Base-by-base conservation (phyloP, 2,329 filamentous ascomycete species). In the Tolypocladium endophyticum region DNA sequence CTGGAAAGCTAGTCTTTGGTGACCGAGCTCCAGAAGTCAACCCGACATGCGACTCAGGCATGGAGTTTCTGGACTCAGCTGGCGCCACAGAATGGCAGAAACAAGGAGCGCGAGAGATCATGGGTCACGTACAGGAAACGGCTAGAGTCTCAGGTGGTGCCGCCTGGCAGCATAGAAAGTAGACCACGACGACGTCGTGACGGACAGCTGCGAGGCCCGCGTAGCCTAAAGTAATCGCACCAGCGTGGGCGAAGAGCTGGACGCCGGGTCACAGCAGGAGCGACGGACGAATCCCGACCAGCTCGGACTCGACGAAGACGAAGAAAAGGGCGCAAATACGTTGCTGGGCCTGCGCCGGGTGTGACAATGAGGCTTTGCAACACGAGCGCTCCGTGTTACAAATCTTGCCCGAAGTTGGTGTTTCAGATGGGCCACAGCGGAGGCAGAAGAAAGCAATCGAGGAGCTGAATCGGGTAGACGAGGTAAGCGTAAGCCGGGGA, bases 341-440 rank as follows among this genome's bases (percentile, higher is more conserved):
- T 36, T 43, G 50, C 16, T 25, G 6, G 6, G 30, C n/a, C 39
- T 14, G 43, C 30, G 52, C 4, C 28, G 52, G 18, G 38, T 36
- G 55, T 50, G 56, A 55, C 55, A n/a, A 43, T 20, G 36, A 39
- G 33, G 55, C 35, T 47, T 28, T 47, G 35, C 38, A 50, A 38
- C 38, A 57, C 35, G 53, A 25, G 36, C 6, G 41, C 56, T 41
- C 43, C 56, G 59, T 56, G 50, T 47, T 43, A 60, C 56, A 41
- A 56, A 52, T 63, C 47, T 61, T 55, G 55, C 62, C 58, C 60
- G 61, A 59, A 65, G 62, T 45, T 55, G 59, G 60, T 61, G 67
- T 69, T 69, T 69, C 67, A 69, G 66, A 60, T 61, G 59, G 61
- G 65, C 65, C 60, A 63, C 62, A 67, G 53, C 61, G 62, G 56